Conservation (phyloP, 2,329 filamentous ascomycete genomes). For the Metarhizium album region DNA sequence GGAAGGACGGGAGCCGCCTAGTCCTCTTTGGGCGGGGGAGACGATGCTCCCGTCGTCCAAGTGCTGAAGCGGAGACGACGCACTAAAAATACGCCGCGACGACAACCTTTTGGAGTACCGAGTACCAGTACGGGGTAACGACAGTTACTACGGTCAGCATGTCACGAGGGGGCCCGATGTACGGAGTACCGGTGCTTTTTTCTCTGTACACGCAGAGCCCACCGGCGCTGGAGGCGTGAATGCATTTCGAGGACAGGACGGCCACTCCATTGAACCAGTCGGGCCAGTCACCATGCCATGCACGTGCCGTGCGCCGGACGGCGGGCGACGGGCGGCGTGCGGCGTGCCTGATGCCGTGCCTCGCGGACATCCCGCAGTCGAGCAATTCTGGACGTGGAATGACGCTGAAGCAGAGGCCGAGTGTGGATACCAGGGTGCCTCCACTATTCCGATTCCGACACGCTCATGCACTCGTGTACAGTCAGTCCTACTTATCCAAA, state of each 20-base stretch:
- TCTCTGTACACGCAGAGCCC: too few relatives aligned
- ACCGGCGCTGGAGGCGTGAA: background rate
- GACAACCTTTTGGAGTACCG: background rate
- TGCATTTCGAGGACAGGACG: background rate
- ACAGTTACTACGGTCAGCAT: background rate
- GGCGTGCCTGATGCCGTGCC: background rate
- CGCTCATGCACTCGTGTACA: too few relatives aligned
- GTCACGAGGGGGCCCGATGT: too few relatives aligned
- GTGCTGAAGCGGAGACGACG: background rate
- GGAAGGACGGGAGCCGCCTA: background rate
- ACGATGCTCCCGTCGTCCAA: slow-evolving; percentile 1
- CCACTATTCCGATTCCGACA: too few relatives aligned
- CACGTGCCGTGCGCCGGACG: slow-evolving; percentile 5
- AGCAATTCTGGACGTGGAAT: too few relatives aligned
- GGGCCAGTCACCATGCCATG: background rate
- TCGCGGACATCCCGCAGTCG: too few relatives aligned
- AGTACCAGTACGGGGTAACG: background rate
- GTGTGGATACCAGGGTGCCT: too few relatives aligned
- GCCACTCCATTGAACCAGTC: background rate
- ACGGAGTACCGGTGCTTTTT: too few relatives aligned
- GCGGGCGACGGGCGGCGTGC: too few relatives aligned
- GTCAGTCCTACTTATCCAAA: background rate
- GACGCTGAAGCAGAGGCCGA: too few relatives aligned
- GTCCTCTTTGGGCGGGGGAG: slow-evolving; percentile 1
- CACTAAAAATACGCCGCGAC: too few relatives aligned